phyloP scores from a whole-genome alignment of 140 eudicot species.

The Oenanthe javanica region DNA sequence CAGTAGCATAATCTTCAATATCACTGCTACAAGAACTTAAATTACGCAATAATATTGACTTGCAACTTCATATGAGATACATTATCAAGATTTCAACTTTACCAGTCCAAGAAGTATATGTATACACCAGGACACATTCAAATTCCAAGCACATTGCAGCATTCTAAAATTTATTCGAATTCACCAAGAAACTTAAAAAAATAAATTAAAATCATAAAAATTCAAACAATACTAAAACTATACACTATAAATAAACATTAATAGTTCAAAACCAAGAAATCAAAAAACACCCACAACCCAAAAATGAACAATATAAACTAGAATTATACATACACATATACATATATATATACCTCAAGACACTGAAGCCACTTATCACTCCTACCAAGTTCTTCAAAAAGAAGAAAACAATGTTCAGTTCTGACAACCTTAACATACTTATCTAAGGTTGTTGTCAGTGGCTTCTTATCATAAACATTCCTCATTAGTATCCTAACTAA shows the following conservation, averaged over 20 bases:
- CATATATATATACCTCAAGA: constrained; percentile 53
- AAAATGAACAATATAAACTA: background rate
- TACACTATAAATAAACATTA: background rate
- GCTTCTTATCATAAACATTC: constrained; percentile 37
- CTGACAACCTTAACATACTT: constrained; percentile 70
- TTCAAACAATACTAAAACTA: background rate
- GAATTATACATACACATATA: background rate
- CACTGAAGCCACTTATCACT: constrained; percentile 81
- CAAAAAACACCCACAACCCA: background rate
- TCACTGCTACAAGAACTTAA: background rate
- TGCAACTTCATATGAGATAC: background rate
- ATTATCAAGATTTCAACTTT: background rate
- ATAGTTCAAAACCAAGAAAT: background rate
- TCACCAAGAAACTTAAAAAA: too few species aligned
- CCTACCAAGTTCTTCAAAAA: constrained; percentile 87
- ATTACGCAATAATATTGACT: background rate
- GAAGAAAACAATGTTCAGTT: constrained; percentile 79
- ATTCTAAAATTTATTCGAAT: background rate
- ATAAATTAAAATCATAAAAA: too few species aligned
- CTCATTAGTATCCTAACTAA: constrained; percentile 45
- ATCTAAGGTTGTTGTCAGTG: constrained; percentile 45
- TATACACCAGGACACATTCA: background rate
- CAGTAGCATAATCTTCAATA: background rate
- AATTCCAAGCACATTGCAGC: background rate
- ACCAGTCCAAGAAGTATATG: background rate